Evolutionary conservation across 768 basidiomycete species (phyloP), one percentile per base, ranked within the genome.

Genomic region (Hericium erinaceus): DNA sequence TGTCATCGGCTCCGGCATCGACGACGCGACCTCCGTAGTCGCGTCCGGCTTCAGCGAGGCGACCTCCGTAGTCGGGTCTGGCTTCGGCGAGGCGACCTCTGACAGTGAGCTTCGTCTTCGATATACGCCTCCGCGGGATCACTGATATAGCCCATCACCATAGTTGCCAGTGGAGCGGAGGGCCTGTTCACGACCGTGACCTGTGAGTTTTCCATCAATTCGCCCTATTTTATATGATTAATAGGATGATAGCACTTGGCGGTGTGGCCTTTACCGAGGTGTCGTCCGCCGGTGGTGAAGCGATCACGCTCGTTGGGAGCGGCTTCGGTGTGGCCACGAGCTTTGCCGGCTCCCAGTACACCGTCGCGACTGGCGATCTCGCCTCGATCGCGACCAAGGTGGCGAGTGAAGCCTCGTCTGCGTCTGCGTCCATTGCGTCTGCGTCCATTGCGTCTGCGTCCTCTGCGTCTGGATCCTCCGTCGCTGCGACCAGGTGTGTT

Each of bases 341-440:
- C 26, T 63, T 63, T 13, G 62, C 53, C 18, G 62, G 62, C 11
- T 59, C 57, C 1, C 57, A 59, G 20, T 61, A 61, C 40, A 63
- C 62, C 6, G 60, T 57, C 2, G 62, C 60, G 12, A 63, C 61
- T 22, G 39, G 18, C 5, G 54, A 39, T 4, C 39, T 37, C 41
- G 54, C 15, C 18, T 53, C 52, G 26, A 16, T 24, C n/a, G 61
- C 53, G 10, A 41, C 28, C 8, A 62, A 33, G 12, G 48, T 46
- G 4, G 52, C 11, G 46, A 48, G 0, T 33, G 28, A 33, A n/a
- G 59, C 1, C 44, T 39, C 59, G 54, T 49, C n/a, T 52, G 2
- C 16, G 6, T n/a, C 12, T n/a, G 18, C n/a, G n/a, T 2, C 10
- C 4, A 2, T 1, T 26, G 26, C 26, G 3, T 26, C 26, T 26